Evolutionary conservation across 1,284 basidiomycete species (phyloP), one percentile per base, ranked within the genome.

Genomic region (Ceratobasidium sp.): DNA sequence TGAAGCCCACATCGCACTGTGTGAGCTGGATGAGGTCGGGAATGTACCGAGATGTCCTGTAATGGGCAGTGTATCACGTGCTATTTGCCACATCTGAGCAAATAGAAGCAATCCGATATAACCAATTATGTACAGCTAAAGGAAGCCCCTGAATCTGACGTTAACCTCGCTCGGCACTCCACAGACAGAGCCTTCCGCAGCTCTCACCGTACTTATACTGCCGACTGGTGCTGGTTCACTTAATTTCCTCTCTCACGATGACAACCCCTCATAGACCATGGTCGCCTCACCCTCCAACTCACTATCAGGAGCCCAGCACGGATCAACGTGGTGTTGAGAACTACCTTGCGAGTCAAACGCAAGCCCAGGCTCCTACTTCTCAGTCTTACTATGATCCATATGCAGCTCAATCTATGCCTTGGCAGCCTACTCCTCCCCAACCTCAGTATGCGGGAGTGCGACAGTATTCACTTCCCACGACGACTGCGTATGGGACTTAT

Each of bases 61-160:
- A 63, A 29, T 48, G 45, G 60, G 60, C 45, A 31, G 60, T 63
- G 24, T 15, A 31, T 63, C 24, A 31, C 45, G 45, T 31, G 60
- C 45, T 9, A 17, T 14, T 29, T 17, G 22, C 19, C 59, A 22
- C 45, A 7, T 48, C 36, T 4, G 36, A 11, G 11, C 36, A 63
- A 63, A 19, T 29, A 31, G 14, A 5, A 11, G 17, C 60, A 63
- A 63, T 14, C 60, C 24, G 41, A 31, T 56, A 31, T 15, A 31
- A 44, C 41, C 45, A 63, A 63, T 48, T 44, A n/a, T n/a, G n/a
- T n/a, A 63, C 44, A 41, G 36, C 6, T 41, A 11, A n/a, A 31
- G 24, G 41, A 31, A 72, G 67, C 67, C 67, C 67, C 67, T 72
- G 56, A 72, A 33, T 29, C 54, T 72, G 67, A 72, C 64, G 64